phyloP scores from a whole-genome alignment of 148 eudicot species.

The Heliosperma pusillum region DNA sequence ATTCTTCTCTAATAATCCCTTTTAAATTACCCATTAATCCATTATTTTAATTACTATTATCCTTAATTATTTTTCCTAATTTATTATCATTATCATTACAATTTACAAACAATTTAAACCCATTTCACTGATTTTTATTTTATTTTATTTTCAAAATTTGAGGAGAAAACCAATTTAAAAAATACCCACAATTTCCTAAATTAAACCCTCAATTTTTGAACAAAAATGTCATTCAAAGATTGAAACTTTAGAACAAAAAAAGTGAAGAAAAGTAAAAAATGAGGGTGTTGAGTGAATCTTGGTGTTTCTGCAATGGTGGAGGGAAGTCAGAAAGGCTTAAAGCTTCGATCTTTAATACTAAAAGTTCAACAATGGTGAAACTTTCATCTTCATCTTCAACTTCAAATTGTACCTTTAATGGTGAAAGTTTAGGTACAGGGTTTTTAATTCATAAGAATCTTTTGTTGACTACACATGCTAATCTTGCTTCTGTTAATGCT shows the following conservation, averaged over 20 bases:
- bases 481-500: slow-evolving; percentile 69
- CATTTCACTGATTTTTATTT: background rate
- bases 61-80: background rate
- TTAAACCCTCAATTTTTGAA: slow-evolving; percentile 17
- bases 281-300: slow-evolving; percentile 70
- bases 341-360: slow-evolving; percentile 57
- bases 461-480: slow-evolving; percentile 73
- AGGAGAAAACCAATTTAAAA: slow-evolving; percentile 13
- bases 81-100: slow-evolving; percentile 5
- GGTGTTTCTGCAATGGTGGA: slow-evolving; percentile 98
- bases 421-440: slow-evolving; percentile 46
- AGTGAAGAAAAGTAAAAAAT: slow-evolving; percentile 20
- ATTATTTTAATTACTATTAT: background rate
- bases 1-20: too few species aligned
- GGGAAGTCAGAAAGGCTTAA: slow-evolving; percentile 84
- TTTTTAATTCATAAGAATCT: slow-evolving; percentile 76
- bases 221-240: background rate
- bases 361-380: slow-evolving; percentile 63
- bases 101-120: slow-evolving; percentile 4
- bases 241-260: background rate
- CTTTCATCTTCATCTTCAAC: slow-evolving; percentile 27
- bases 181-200: background rate
- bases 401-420: background rate
- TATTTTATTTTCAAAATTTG: background rate
- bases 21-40: background rate